Conservation (phyloP, 345 rosid species). For the Pugionium cornutum region DNA sequence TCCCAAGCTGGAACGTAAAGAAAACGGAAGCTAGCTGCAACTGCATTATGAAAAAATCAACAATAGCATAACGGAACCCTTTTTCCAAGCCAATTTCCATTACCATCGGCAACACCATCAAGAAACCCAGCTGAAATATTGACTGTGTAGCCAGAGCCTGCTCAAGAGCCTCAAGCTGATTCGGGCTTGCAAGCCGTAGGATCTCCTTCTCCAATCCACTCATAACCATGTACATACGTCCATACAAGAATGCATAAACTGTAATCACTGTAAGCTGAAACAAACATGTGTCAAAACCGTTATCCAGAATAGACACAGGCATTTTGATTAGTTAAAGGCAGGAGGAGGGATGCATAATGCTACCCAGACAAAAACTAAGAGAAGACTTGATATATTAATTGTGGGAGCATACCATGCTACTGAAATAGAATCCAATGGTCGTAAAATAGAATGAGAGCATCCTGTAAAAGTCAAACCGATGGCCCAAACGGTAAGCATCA, state of each 20-base stretch:
- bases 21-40: conserved; percentile 91
- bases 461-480: conserved; percentile 85
- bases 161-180: conserved; percentile 70
- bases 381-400: background rate
- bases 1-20: conserved; percentile 97
- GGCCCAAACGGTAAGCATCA: conserved; percentile 90
- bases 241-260: conserved; percentile 87
- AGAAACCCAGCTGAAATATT: conserved; percentile 78
- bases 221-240: conserved; percentile 91
- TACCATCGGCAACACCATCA: conserved; percentile 84
- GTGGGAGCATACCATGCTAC: conserved; percentile 72
- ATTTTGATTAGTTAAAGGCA: background rate
- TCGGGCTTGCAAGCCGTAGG: conserved; percentile 49
- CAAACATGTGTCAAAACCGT: conserved; percentile 25
- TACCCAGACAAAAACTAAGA: background rate
- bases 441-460: conserved; percentile 97
- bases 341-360: background rate
- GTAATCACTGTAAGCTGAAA: conserved; percentile 82
- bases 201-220: conserved; percentile 81
- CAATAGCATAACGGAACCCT: conserved; percentile 86
- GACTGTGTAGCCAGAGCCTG: conserved; percentile 83
- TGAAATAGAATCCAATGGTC: conserved; percentile 93
- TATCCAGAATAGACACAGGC: background rate
- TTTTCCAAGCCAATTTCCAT: conserved; percentile 94
- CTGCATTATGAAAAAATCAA: conserved; percentile 88